Base-by-base conservation (phyloP, 495 filamentous ascomycete genomes). In the Talaromyces thailandensis region DNA sequence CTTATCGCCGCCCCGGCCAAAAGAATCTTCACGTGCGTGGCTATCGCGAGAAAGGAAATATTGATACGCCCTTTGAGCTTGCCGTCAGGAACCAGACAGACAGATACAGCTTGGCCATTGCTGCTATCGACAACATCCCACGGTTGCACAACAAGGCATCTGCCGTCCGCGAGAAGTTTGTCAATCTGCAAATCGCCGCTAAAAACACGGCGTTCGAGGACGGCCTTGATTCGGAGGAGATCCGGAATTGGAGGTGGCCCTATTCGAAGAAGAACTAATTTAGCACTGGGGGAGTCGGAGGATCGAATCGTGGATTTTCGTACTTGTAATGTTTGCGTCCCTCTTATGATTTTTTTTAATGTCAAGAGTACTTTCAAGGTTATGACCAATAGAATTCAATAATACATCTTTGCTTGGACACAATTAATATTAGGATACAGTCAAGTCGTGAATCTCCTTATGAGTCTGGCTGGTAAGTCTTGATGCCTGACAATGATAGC, bases 31-130 rank as follows among this genome's bases (percentile, higher is more conserved):
- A 88, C 66, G 87, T 90, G n/a, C 75, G 85, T 25, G 88, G 86
- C 0, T 90, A 90, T 75, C 83, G 79, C 66, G 87, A 90, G 79
- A 90, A 90, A 79, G 87, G 87, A 45, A 90, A 90, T 65, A 91
- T 90, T 67, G 86, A 91, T 68, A 90, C 86, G 0, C 87, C 86
- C 4, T 82, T 90, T 32, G 86, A 90, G 69, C 71, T 91, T 43
- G 87, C 87, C 9, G 83, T 89, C 68, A 77, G 87, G 56, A 91
- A 91, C 70, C 76, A 83, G 58, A 87, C 86, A 2, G 87, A 90
- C 70, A 76, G 87, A 29, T 91, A 84, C 68, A 86, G 83, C 66
- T 71, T 91, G 23, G 87, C 88, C 6, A 88, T 91, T 65, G 84
- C 85, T 68, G 87, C 86, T 4, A 89, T 91, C 64, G 87, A 90